phyloP scores from a whole-genome alignment of 139 green algal species.

The Auxenochlorella pyrenoidosa region DNA sequence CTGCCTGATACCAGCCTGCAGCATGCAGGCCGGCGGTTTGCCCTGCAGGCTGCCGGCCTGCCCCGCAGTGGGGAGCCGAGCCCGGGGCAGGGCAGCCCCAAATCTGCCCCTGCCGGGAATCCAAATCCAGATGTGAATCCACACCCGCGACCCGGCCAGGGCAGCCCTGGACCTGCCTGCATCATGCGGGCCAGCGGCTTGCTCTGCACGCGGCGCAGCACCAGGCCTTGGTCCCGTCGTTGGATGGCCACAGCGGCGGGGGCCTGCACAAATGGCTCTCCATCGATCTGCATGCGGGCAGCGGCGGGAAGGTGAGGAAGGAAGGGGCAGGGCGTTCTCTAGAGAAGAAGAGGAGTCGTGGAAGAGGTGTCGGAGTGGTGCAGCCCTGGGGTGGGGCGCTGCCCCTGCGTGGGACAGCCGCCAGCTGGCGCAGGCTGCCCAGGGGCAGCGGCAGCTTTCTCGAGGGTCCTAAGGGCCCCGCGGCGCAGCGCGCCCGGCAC shows the following conservation, averaged over 20 bases:
- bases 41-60: not conserved
- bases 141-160: not conserved
- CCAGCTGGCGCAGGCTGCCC: too few relatives aligned
- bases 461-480: too few relatives aligned
- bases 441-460: too few relatives aligned
- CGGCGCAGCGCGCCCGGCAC: too few relatives aligned
- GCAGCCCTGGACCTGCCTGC: not conserved
- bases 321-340: too few relatives aligned
- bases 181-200: slow-evolving; percentile 56
- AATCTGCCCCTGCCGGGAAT: too few relatives aligned
- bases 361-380: too few relatives aligned
- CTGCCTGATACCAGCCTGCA: not conserved
- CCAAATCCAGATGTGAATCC: not conserved
- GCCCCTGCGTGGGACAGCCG: too few relatives aligned
- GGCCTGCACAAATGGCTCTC: slow-evolving; percentile 81
- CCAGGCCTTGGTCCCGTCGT: slow-evolving; percentile 49
- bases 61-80: too few relatives aligned
- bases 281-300: slow-evolving; percentile 65
- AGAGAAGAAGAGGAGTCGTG: too few relatives aligned
- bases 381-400: too few relatives aligned
- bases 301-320: not conserved
- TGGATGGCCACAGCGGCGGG: slow-evolving; percentile 42
- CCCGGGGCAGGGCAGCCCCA: too few relatives aligned
- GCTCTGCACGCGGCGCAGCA: slow-evolving; percentile 68
- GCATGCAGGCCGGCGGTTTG: not conserved